Evolutionary conservation across 2,329 filamentous ascomycete genomes (phyloP).

Genomic region (Davidsoniella eucalypti): DNA sequence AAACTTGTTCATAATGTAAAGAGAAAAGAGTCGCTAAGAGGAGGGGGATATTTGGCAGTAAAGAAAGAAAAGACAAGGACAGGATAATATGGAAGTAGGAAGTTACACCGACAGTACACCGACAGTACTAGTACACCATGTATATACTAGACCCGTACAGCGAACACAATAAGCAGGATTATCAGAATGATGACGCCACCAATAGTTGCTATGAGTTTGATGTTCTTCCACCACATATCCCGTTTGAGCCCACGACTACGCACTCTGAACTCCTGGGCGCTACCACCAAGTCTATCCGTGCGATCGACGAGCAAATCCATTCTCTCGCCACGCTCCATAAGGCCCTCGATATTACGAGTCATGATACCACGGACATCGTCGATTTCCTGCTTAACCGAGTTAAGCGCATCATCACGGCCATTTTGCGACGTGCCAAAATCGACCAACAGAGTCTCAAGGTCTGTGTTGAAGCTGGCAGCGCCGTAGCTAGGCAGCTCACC

Average conservation of each 20-base stretch:
- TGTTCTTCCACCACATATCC: constrained; percentile 99
- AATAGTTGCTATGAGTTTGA: constrained; percentile 62
- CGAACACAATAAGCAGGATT: constrained; percentile 38
- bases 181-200: constrained; percentile 46
- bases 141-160: constrained; percentile 14
- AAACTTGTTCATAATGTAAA: background rate
- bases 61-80: background rate
- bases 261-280: constrained; percentile 77
- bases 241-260: constrained; percentile 72
- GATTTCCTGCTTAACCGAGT: constrained; percentile 74
- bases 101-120: background rate
- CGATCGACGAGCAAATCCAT: constrained; percentile 93
- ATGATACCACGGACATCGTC: constrained; percentile 85
- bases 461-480: constrained; percentile 68
- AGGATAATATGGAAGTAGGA: background rate
- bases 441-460: constrained; percentile 62
- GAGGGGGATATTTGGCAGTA: background rate
- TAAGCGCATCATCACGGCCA: constrained; percentile 64
- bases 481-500: constrained; percentile 72
- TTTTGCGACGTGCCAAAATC: constrained; percentile 67
- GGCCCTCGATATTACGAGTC: constrained; percentile 85
- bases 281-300: constrained; percentile 80
- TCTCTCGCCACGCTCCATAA: constrained; percentile 78
- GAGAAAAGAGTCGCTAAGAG: too few species aligned
- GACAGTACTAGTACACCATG: background rate